phyloP scores from a whole-genome alignment of 1,139 yeast genomes.

The Candida labiduridarum region DNA sequence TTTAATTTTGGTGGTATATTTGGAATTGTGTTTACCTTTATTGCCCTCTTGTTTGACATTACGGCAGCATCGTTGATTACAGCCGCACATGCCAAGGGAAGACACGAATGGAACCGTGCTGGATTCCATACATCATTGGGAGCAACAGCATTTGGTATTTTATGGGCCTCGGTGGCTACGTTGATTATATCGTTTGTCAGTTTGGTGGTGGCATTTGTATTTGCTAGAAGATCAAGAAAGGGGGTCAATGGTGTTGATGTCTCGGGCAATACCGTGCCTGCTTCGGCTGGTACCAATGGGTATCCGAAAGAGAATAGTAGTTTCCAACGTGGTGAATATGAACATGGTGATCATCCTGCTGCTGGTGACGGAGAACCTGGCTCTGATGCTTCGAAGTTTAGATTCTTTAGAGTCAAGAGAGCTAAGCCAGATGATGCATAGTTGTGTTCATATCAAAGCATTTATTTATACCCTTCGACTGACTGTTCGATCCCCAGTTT shows the following conservation, averaged over 20 bases:
- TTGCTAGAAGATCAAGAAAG: conserved; percentile 8
- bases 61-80: conserved; percentile 66
- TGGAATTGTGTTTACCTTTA: conserved; percentile 31
- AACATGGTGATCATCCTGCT: background rate
- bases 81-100: conserved; percentile 65
- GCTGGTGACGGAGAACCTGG: background rate
- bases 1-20: conserved; percentile 20
- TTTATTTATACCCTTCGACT: background rate
- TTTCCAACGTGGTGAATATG: conserved; percentile 3
- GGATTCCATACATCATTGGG: conserved; percentile 57
- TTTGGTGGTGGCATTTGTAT: conserved; percentile 10
- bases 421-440: conserved; percentile 15
- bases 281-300: conserved; percentile 7
- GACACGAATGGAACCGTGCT: conserved; percentile 51
- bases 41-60: conserved; percentile 55
- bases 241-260: conserved; percentile 1
- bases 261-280: conserved; percentile 2
- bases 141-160: conserved; percentile 58
- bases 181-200: conserved; percentile 15
- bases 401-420: conserved; percentile 19
- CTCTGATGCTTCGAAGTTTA: conserved; percentile 17
- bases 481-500: background rate
- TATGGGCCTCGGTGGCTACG: conserved; percentile 45
- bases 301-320: conserved; percentile 5
- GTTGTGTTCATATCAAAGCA: background rate